Evolutionary conservation across 495 filamentous ascomycete genomes (phyloP).

Genomic region (Penicillium parvum): DNA sequence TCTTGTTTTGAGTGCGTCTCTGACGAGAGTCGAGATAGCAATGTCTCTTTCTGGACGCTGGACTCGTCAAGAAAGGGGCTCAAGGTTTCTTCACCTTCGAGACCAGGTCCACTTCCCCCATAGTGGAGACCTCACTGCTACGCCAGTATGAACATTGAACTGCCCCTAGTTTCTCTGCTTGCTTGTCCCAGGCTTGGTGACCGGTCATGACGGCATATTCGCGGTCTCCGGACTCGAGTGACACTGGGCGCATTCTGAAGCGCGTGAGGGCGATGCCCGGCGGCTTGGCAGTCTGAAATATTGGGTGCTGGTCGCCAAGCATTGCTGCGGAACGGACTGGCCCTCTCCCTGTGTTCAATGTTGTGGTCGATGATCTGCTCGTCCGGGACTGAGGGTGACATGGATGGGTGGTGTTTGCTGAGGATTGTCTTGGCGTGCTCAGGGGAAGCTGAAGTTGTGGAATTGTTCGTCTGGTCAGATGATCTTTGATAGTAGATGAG

Average conservation of each 20-base stretch:
- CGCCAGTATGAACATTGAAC: no score
- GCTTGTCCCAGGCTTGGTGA: conserved; percentile 3
- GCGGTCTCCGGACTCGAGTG: conserved; percentile 4
- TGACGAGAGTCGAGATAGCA: no score
- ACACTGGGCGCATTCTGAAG: conserved; percentile 25
- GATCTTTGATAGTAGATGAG: no score
- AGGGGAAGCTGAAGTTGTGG: no score
- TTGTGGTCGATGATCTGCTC: background rate
- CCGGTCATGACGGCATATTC: no score
- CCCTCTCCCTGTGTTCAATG: background rate
- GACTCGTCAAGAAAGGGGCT: no score
- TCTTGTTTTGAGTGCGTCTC: no score
- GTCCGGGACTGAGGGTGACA: no score
- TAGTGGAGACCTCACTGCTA: no score
- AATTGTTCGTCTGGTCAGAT: no score
- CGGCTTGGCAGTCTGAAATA: conserved; percentile 19
- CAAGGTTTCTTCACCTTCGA: no score
- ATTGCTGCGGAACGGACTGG: conserved; percentile 11
- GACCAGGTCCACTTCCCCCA: background rate
- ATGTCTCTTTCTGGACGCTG: no score
- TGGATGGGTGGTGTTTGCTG: background rate
- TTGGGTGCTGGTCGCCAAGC: conserved; percentile 19
- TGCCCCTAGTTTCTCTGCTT: conserved; percentile 3
- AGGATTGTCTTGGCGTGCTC: background rate
- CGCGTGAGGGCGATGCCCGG: conserved; percentile 8